Evolutionary conservation across 768 basidiomycete genomes (phyloP).

Genomic region (Macrolepiota dolichaula): DNA sequence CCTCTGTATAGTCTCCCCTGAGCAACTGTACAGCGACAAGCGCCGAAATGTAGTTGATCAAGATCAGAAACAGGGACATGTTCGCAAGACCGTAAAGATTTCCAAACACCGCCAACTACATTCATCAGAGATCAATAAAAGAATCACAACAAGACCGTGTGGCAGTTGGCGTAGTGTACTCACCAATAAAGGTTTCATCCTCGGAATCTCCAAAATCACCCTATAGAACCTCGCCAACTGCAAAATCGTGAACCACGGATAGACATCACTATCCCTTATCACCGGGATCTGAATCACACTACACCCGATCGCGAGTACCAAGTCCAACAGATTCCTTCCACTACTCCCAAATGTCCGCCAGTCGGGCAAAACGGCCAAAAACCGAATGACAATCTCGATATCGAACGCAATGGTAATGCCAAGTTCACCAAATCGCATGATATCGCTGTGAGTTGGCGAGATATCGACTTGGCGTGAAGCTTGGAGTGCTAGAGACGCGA

Average conservation of each 20-base stretch:
- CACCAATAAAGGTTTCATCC: conserved; percentile 88
- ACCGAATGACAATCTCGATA: conserved; percentile 77
- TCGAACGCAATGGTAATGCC: conserved; percentile 83
- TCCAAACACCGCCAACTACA: conserved; percentile 82
- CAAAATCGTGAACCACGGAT: conserved; percentile 89
- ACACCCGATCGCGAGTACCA: conserved; percentile 68
- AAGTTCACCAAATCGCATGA: conserved; percentile 67
- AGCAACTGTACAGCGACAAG: conserved; percentile 82
- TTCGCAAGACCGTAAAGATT: conserved; percentile 89
- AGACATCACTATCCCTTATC: conserved; percentile 59
- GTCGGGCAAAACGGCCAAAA: conserved; percentile 70
- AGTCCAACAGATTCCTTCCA: conserved; percentile 73
- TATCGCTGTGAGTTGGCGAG: conserved; percentile 36
- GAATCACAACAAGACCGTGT: neutral
- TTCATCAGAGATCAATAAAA: too few species aligned
- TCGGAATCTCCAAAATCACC: conserved; percentile 84
- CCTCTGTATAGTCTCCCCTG: conserved; percentile 69
- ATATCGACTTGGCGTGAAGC: conserved; percentile 61
- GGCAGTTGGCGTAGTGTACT: neutral
- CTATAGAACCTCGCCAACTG: conserved; percentile 87
- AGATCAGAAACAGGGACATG: conserved; percentile 86
- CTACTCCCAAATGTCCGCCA: conserved; percentile 76
- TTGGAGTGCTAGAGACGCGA: conserved; percentile 69
- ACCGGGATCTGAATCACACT: conserved; percentile 83
- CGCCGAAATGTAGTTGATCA: conserved; percentile 85